Base-by-base conservation (phyloP, 345 rosid genomes). In the Erucastrum elatum region DNA sequence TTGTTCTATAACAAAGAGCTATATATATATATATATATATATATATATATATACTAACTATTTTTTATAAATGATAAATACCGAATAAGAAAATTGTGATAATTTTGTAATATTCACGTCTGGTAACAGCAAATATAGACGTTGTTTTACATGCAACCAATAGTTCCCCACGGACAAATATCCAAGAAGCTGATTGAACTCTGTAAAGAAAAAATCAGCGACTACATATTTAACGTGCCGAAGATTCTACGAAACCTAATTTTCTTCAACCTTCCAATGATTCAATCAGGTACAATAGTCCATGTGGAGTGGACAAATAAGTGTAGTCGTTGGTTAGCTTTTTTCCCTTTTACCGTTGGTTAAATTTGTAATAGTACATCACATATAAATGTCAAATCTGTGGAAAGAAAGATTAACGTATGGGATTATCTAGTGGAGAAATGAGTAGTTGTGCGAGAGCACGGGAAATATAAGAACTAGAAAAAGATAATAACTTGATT, bases 341-440 rank as follows among this genome's bases (percentile, higher is more conserved):
- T 10, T 4, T 37, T 5, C 10, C 4, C 7, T 59, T 60, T n/a
- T 51, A 51, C 58, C 35, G 58, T 67, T 44, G 35, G 71, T 67
- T 67, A 27, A 67, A 68, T 41, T 70, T 70, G 73, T 17, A 10
- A 53, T 44, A 44, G 51, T 12, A 12, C 15, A 68, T 49, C 33
- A 49, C 6, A 26, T 27, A 21, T 56, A 56, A 8, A 64, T 12
- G 11, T 25, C 25, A 35, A 53, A 59, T 37, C 27, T 61, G 13
- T 34, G 16, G 5, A 33, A 64, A 61, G 65, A 62, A 62, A 34
- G 13, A 15, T 8, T 34, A 64, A 34, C 39, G 2, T 64, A 33
- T 15, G 44, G 26, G 3, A 64, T 33, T 64, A 10, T 69, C 35
- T 70, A 16, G 30, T 27, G 16, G 34, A 34, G 3, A 21, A 51